Base-by-base conservation (phyloP, 2,329 filamentous ascomycete genomes). In the Penicillium hordei region DNA sequence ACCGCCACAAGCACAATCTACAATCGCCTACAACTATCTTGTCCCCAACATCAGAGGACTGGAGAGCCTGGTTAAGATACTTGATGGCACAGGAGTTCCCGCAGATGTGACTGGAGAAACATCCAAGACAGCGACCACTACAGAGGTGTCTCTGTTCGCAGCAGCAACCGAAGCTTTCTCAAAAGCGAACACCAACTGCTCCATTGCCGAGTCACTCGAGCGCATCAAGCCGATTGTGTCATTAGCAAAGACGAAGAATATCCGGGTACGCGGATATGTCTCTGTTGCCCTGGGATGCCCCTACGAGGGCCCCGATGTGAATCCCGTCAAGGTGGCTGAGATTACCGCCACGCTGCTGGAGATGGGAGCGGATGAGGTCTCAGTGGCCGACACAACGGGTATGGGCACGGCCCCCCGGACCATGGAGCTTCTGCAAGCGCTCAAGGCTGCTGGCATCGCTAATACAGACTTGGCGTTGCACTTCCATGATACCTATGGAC, bases 401-500 rank as follows among this genome's bases (percentile, higher is more conserved):
- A 88, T 87, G 85, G 86, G 85, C 17, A 88, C 86, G 1, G 84
- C 83, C 10, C 84, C 84, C 1, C 80, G 82, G 52, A 88, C 86
- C 0, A 71, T 79, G 57, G 81, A 83, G 61, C 76, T 88, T 2
- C 74, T 88, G 46, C 79, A 83, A 60, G 82, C 84, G 2, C 71
- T 88, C 51, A 79, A 79, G 31, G 82, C 84, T 19, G 85, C 85
- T 1, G 86, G 86, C 0, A 81, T 88, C 50, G 79, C 82, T 52
- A 82, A 79, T 52, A 80, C 79, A 38, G 85, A 88, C 60, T 66
- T 88, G 10, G 86, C 85, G 1, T 73, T 88, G 57, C 86, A 88
- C 68, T 88, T 88, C 68, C 86, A 88, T 64, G 86, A 88, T 64
- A 88, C 86, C 0, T 88, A 86, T 64, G 86, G 85, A 1, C 83